Percentiles rank a stretch among this genome's conserved stretches.
These are phyloP conservation scores for Apodospora peruviana DNA, from an alignment of 495 filamentous ascomycete species.

Conservation along the genomic window DNA sequence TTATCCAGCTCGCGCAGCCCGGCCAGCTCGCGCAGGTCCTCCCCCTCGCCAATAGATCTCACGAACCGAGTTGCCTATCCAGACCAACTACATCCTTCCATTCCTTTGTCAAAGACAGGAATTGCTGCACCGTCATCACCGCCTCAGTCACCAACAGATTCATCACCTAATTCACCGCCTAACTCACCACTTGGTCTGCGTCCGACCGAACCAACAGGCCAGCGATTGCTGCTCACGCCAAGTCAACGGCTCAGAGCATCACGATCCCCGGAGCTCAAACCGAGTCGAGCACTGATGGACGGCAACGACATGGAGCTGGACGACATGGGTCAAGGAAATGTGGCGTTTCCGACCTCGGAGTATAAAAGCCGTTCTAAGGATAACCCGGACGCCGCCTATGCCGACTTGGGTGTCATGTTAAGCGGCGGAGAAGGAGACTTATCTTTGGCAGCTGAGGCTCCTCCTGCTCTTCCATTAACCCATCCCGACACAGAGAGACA, in stretches of 20 bases:
- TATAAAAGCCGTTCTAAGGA: constrained; percentile 38
- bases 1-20: no score
- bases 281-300: constrained; percentile 6
- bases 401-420: constrained; percentile 44
- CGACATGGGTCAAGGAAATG: constrained; percentile 24
- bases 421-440: constrained; percentile 21
- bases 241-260: constrained; percentile 16
- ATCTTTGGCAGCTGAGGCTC: no score
- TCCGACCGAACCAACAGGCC: constrained; percentile 1
- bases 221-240: constrained; percentile 12
- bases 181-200: constrained; percentile 8
- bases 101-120: not conserved
- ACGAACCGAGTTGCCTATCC: constrained; percentile 2
- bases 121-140: constrained; percentile 3
- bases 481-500: no score
- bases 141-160: no score
- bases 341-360: constrained; percentile 39
- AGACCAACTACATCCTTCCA: not conserved
- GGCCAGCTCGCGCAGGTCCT: no score
- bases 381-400: constrained; percentile 41
- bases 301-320: constrained; percentile 19
- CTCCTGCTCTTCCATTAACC: no score
- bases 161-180: no score
- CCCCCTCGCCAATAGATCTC: not conserved
- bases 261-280: constrained; percentile 21